Percentiles rank a stretch among this genome's conserved stretches.
phyloP scores from a whole-genome alignment of 768 basidiomycete species.

The Russula dissimulans region DNA sequence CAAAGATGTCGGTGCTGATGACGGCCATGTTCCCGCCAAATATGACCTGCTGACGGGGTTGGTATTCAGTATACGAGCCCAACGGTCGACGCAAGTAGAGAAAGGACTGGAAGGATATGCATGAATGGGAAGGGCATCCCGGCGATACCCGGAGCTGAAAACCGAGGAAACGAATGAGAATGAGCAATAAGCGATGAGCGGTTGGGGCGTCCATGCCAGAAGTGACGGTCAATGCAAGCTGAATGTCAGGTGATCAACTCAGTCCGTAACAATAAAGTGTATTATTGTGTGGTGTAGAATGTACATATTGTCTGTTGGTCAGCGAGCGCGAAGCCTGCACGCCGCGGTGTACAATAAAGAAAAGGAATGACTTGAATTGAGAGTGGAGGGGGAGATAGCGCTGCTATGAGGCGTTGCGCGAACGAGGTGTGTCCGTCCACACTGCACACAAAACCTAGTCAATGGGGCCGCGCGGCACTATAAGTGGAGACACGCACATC shows the following conservation, averaged over 20 bases:
- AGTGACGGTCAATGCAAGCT: no score
- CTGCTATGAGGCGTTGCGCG: no score
- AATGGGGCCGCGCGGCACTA: background rate
- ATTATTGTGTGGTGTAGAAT: no score
- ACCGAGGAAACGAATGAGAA: no score
- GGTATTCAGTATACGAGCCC: slow-evolving; percentile 12
- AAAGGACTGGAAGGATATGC: slow-evolving; percentile 1
- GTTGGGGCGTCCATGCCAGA: no score
- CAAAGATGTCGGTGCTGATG: background rate
- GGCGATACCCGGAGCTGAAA: background rate
- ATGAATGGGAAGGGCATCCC: background rate
- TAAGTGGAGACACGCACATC: background rate
- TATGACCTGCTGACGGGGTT: slow-evolving; percentile 17
- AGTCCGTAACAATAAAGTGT: no score
- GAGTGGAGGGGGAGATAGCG: no score
- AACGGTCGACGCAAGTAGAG: background rate
- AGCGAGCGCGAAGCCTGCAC: background rate
- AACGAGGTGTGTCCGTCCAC: background rate
- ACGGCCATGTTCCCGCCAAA: slow-evolving; percentile 6
- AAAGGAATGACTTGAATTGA: no score
- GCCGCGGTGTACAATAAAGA: background rate
- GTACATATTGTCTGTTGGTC: background rate
- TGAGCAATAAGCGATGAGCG: background rate
- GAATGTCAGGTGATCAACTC: no score
- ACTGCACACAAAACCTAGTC: background rate